Conservation (phyloP, 768 basidiomycete genomes). For the Podaxis sp. region DNA sequence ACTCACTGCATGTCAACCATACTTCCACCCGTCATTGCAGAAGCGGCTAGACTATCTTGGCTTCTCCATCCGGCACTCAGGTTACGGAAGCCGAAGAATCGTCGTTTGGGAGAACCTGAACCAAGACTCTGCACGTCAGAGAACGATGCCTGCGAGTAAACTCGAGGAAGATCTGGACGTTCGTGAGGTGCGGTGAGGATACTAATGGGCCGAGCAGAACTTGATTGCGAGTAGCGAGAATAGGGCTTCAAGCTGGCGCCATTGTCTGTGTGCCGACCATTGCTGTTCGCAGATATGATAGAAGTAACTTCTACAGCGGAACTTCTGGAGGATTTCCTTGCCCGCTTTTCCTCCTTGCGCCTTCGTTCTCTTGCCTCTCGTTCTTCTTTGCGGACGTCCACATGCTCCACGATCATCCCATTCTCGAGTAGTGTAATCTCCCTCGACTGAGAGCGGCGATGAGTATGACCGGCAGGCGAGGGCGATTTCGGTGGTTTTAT, state of each 20-base stretch:
- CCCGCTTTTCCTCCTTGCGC: slow-evolving; percentile 65
- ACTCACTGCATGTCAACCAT: slow-evolving; percentile 94
- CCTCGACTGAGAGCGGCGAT: slow-evolving; percentile 52
- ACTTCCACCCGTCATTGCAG: slow-evolving; percentile 74
- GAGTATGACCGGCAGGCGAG: slow-evolving; percentile 17
- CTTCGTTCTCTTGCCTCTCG: slow-evolving; percentile 67
- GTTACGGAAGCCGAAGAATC: slow-evolving; percentile 77
- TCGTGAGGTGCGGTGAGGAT: slow-evolving; percentile 57
- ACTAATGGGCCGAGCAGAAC: slow-evolving; percentile 54
- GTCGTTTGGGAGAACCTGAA: slow-evolving; percentile 61
- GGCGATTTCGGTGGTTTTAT: slow-evolving; percentile 58
- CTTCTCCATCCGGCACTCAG: slow-evolving; percentile 70
- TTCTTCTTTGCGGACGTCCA: slow-evolving; percentile 78
- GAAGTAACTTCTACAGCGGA: slow-evolving; percentile 71
- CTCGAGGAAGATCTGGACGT: slow-evolving; percentile 56
- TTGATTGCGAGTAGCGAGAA: slow-evolving; percentile 56
- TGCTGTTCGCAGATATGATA: slow-evolving; percentile 63
- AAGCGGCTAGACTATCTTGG: slow-evolving; percentile 77
- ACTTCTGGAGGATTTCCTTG: slow-evolving; percentile 69
- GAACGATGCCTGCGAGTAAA: slow-evolving; percentile 76
- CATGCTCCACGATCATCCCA: slow-evolving; percentile 86
- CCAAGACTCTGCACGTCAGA: slow-evolving; percentile 75
- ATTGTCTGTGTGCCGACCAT: slow-evolving; percentile 50
- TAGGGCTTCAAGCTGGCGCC: slow-evolving; percentile 45
- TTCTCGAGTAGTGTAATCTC: slow-evolving; percentile 83